phyloP scores from a whole-genome alignment of 2,329 filamentous ascomycete genomes.

The Fusarium hainanense region DNA sequence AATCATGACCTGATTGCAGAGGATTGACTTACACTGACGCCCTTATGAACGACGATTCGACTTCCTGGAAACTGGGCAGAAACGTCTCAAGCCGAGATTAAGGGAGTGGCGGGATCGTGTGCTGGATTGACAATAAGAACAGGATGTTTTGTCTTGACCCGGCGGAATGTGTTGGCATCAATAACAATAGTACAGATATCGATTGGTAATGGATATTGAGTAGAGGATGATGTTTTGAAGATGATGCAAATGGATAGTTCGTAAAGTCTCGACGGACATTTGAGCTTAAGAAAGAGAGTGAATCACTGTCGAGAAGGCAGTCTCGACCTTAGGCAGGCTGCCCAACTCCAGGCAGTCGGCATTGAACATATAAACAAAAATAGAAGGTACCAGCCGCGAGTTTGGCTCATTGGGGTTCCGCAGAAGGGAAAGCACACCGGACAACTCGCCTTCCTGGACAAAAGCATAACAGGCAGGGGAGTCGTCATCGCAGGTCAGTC shows the following conservation, averaged over 20 bases:
- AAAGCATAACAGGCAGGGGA: background rate
- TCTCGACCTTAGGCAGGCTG: background rate
- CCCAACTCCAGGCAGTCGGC: background rate
- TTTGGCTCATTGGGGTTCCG: background rate
- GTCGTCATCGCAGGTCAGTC: background rate
- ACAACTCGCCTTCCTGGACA: background rate
- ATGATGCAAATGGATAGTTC: background rate
- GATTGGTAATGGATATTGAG: background rate
- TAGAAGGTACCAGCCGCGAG: background rate
- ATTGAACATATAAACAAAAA: background rate
- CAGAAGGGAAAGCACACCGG: background rate
- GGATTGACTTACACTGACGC: background rate
- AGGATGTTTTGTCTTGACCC: background rate
- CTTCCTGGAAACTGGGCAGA: slow-evolving; percentile 11
- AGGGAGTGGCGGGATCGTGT: background rate
- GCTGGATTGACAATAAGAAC: slow-evolving; percentile 3
- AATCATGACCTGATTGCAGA: background rate
- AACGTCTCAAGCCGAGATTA: background rate
- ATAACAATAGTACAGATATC: background rate
- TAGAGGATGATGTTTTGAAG: background rate
- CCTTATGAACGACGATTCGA: slow-evolving; percentile 8
- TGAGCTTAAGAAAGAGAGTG: background rate
- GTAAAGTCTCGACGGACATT: fast-evolving
- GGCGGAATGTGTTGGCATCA: background rate
- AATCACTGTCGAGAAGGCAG: background rate